Base-by-base conservation (phyloP, 805 yeast genomes). In the Candida incommunis region DNA sequence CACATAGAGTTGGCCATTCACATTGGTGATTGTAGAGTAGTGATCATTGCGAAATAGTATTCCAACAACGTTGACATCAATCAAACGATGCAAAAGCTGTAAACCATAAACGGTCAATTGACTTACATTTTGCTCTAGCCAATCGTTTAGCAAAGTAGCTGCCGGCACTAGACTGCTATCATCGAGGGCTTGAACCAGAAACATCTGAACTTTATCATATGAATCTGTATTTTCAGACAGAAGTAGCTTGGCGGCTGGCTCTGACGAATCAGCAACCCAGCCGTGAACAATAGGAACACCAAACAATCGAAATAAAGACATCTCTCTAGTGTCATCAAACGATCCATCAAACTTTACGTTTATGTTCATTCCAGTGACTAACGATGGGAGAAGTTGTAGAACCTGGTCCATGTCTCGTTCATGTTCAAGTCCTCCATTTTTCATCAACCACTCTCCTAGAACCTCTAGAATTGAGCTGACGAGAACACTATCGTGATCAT, bases 1-100 rank as follows among this genome's bases (percentile, higher is more conserved):
- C 3, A 75, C 61, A 56, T 74, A 86, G 25, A 90, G 65, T 45
- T 69, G 69, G 23, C 67, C 68, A 4, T 59, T 47, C 40, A 50
- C 55, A 2, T 58, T 59, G 52, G 68, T 72, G 9, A 88, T 58
- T 0, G 96, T 85, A 50, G 74, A 74, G 62, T 84, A 90, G 60
- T 87, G 96, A 60, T 92, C 88, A 61, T 92, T 90, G 56, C 96
- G 71, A 66, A 88, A 92, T 49, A 90, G 73, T 0, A 90, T 76
- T 1, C 79, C 74, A 45, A 79, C 69, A 4, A 78, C 71, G 37
- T 78, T 78, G 15, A 71, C 69, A 1, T 61, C 56, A 23, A 84
- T 57, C 2, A 68, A 54, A 3, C 62, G 58, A 48, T 66, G 64
- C 49, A 83, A 58, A 44, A 64, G 64, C 1, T 57, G 46, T 13